phyloP scores from a whole-genome alignment of 495 filamentous ascomycete species.

The Endocarpon pusillum region DNA sequence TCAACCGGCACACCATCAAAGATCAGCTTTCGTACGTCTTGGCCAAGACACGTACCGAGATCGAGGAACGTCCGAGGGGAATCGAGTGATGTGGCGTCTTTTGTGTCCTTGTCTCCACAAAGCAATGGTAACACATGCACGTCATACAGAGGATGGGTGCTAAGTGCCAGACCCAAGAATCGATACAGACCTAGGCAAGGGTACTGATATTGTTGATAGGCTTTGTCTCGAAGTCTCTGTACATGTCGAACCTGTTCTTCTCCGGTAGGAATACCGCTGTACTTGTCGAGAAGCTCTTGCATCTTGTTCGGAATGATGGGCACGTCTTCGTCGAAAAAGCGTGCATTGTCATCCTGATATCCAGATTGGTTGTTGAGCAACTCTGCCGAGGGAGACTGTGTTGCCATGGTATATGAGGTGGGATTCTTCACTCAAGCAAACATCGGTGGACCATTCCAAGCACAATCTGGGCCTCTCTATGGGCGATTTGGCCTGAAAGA shows the following conservation, averaged over 20 bases:
- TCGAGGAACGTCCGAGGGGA: conserved; percentile 23
- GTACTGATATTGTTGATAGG: conserved; percentile 18
- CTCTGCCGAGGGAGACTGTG: no score
- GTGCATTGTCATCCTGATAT: not conserved
- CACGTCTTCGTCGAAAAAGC: not conserved
- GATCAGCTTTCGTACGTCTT: conserved; percentile 22
- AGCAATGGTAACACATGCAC: conserved; percentile 13
- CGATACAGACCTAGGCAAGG: conserved; percentile 36
- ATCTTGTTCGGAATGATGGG: not conserved
- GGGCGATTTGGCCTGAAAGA: no score
- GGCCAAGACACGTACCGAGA: conserved; percentile 22
- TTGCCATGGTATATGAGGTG: no score
- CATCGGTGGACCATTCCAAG: no score
- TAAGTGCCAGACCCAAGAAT: conserved; percentile 29
- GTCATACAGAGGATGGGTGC: conserved; percentile 17
- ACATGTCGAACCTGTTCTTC: conserved; percentile 31
- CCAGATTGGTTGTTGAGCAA: no score
- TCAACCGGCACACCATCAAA: conserved; percentile 14
- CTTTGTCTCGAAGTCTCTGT: conserved; percentile 4
- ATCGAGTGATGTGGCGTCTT: conserved; percentile 23
- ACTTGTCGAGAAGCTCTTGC: conserved; percentile 22
- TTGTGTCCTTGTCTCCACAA: no score
- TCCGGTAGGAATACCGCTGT: conserved; percentile 26
- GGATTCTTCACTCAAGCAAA: no score
- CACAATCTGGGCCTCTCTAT: no score